phyloP scores from a whole-genome alignment of 2,329 filamentous ascomycete genomes.

The Trichoderma breve region DNA sequence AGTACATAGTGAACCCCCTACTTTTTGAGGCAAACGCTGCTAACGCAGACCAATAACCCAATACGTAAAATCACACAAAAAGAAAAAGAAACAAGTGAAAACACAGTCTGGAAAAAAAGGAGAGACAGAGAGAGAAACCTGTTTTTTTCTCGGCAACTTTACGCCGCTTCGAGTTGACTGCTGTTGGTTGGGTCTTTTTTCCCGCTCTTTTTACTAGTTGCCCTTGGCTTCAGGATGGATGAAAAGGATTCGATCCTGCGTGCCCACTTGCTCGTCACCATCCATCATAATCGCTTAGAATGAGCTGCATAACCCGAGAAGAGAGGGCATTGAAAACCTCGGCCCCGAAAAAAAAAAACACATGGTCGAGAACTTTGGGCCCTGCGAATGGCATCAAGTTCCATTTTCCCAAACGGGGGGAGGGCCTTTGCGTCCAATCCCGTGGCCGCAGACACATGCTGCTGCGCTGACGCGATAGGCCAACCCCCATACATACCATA shows the following conservation, averaged over 20 bases:
- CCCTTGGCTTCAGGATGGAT: neutral
- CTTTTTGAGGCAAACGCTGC: neutral
- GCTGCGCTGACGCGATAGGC: slow-evolving; percentile 14
- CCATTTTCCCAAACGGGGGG: neutral
- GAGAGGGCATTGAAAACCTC: neutral
- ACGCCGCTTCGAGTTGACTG: neutral
- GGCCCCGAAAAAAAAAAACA: neutral
- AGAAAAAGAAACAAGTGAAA: neutral
- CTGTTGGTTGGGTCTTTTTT: neutral
- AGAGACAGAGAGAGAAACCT: neutral
- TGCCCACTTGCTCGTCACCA: slow-evolving; percentile 1
- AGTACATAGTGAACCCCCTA: neutral
- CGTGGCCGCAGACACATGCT: slow-evolving; percentile 10
- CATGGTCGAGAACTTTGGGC: neutral
- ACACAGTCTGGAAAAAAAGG: neutral
- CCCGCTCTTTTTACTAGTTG: neutral
- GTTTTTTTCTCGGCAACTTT: neutral
- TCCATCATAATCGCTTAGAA: neutral
- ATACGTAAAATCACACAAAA: neutral
- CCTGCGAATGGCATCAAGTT: neutral
- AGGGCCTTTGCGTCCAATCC: neutral
- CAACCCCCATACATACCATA: neutral
- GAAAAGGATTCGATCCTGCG: slow-evolving; percentile 4
- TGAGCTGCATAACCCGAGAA: neutral
- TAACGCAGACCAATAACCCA: slow-evolving; percentile 1